Conservation (phyloP, 768 basidiomycete genomes). For the Kondoa malvinella region DNA sequence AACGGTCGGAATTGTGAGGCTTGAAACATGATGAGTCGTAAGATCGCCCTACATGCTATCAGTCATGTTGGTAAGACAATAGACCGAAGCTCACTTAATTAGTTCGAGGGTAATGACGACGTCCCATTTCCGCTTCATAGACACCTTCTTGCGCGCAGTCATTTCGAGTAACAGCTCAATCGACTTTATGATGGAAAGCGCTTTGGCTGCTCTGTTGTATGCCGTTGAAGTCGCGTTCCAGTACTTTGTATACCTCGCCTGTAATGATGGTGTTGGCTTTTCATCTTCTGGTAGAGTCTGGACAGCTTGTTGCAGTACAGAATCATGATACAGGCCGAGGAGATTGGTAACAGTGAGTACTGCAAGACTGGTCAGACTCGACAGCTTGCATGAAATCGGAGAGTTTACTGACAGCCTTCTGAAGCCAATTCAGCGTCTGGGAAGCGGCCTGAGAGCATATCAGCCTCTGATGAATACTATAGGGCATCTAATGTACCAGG, state of each 20-base stretch:
- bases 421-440: slow-evolving; percentile 92
- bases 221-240: slow-evolving; percentile 53
- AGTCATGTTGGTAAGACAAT: not conserved
- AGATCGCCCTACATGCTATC: slow-evolving; percentile 42
- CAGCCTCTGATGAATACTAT: not conserved
- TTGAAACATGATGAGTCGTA: slow-evolving; percentile 56
- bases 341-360: slow-evolving; percentile 77
- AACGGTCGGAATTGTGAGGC: slow-evolving; percentile 51
- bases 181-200: slow-evolving; percentile 63
- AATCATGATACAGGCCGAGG: slow-evolving; percentile 86
- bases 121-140: slow-evolving; percentile 52
- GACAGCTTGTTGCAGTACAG: slow-evolving; percentile 37
- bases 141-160: slow-evolving; percentile 49
- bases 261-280: slow-evolving; percentile 34
- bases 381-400: slow-evolving; percentile 13
- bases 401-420: slow-evolving; percentile 65
- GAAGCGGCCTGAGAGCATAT: slow-evolving; percentile 49
- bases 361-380: slow-evolving; percentile 30
- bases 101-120: slow-evolving; percentile 58
- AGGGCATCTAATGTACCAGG: slow-evolving; percentile 34
- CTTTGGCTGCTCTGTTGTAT: slow-evolving; percentile 59
- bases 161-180: slow-evolving; percentile 79
- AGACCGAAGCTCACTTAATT: slow-evolving; percentile 51
- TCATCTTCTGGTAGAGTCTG: not conserved
- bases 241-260: slow-evolving; percentile 75